These are phyloP conservation scores for Bipolaris bicolor DNA, from an alignment of 2,329 filamentous ascomycete genomes.

Conservation along the genomic window DNA sequence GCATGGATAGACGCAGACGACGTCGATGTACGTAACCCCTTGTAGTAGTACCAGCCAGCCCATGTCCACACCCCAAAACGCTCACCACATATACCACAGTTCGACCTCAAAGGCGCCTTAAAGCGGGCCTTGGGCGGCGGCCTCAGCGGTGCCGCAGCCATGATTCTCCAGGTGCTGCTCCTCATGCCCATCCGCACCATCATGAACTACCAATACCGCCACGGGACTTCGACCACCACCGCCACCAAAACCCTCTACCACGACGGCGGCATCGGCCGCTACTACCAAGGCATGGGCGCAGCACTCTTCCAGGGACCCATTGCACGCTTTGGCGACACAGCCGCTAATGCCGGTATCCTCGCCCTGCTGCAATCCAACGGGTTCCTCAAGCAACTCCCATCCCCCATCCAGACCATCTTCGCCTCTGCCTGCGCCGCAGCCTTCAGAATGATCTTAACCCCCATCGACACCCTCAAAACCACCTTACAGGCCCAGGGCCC, in stretches of 20 bases:
- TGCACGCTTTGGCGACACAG: constrained; percentile 39
- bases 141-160: constrained; percentile 38
- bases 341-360: constrained; percentile 39
- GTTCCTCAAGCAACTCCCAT: constrained; percentile 32
- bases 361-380: constrained; percentile 36
- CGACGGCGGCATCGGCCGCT: constrained; percentile 34
- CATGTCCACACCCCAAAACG: neutral
- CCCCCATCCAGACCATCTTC: constrained; percentile 37
- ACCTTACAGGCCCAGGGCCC: constrained; percentile 37
- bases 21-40: constrained; percentile 27
- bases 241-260: constrained; percentile 35
- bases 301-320: constrained; percentile 37
- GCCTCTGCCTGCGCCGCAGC: constrained; percentile 35
- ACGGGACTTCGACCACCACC: constrained; percentile 31
- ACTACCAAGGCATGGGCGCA: constrained; percentile 35
- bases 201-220: constrained; percentile 43
- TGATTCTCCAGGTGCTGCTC: constrained; percentile 39
- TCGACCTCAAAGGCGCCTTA: constrained; percentile 35
- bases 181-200: constrained; percentile 41
- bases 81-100: constrained; percentile 17
- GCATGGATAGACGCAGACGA: constrained; percentile 39
- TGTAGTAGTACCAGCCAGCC: no score
- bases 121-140: constrained; percentile 38
- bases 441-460: constrained; percentile 37
- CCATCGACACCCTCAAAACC: constrained; percentile 39